Evolutionary conservation across 1,139 yeast genomes (phyloP).

Genomic region (Scheffersomyces segobiensis): DNA sequence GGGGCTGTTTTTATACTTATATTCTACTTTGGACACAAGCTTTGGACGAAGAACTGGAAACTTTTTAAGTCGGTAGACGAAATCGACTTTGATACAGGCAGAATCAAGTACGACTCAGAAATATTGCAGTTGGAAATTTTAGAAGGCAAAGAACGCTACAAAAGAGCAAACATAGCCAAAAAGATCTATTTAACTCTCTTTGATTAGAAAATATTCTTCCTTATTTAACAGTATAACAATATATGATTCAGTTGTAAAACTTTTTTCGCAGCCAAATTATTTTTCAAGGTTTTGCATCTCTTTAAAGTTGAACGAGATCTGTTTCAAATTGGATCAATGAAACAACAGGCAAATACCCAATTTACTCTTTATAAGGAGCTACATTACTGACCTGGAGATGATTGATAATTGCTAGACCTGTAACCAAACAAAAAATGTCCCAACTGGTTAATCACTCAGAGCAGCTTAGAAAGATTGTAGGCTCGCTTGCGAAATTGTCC

Average conservation of each 20-base stretch:
- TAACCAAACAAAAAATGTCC: not conserved
- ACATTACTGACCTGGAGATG: not conserved
- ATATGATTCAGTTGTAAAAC: not conserved
- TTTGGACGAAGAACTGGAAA: slow-evolving; percentile 23
- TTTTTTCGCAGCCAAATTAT: not conserved
- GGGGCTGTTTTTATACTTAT: slow-evolving; percentile 21
- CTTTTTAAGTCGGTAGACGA: slow-evolving; percentile 18
- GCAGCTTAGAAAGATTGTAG: not conserved
- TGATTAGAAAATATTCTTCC: slow-evolving; percentile 9
- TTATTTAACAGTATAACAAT: not conserved
- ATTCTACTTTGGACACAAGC: slow-evolving; percentile 25
- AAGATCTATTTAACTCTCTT: slow-evolving; percentile 16
- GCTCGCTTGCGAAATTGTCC: not conserved
- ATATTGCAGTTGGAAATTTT: slow-evolving; percentile 23
- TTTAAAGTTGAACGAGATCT: not conserved
- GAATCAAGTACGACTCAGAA: slow-evolving; percentile 26
- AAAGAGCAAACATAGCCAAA: slow-evolving; percentile 23
- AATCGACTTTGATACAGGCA: slow-evolving; percentile 20
- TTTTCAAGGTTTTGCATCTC: not conserved
- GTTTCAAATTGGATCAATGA: not conserved
- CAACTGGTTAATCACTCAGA: slow-evolving; percentile 1
- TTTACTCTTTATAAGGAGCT: not conserved
- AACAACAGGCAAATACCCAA: not conserved
- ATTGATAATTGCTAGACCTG: not conserved
- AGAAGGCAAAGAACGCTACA: slow-evolving; percentile 20